Conservation (phyloP, 768 basidiomycete genomes). For the Hygrophorus pudorinus region DNA sequence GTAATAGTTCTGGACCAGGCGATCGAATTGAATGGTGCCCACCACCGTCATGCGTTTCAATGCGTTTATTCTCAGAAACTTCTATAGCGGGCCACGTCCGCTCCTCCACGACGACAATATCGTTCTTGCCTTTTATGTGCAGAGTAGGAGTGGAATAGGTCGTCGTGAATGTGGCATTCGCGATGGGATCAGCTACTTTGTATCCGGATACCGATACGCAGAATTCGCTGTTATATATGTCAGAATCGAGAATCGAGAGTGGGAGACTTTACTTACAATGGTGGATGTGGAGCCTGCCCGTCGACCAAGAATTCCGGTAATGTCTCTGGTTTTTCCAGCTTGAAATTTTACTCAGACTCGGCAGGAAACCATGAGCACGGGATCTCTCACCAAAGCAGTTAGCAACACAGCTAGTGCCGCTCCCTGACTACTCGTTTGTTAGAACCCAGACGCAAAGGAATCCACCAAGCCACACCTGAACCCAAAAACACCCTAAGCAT, state of each 20-base stretch:
- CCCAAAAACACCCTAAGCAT: conserved; percentile 60
- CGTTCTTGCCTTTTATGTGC: conserved; percentile 69
- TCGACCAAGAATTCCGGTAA: conserved; percentile 49
- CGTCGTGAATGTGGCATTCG: conserved; percentile 37
- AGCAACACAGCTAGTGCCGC: conserved; percentile 67
- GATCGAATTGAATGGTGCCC: conserved; percentile 12
- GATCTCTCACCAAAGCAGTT: conserved; percentile 48
- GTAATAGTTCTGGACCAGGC: background rate
- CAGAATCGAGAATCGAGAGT: background rate
- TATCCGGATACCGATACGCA: conserved; percentile 75
- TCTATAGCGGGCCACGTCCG: conserved; percentile 49
- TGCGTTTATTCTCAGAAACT: conserved; percentile 43
- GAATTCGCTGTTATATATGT: conserved; percentile 40
- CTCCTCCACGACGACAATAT: conserved; percentile 65
- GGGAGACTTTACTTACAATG: conserved; percentile 40
- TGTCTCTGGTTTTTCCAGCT: conserved; percentile 32
- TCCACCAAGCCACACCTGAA: conserved; percentile 44
- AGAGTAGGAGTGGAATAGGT: conserved; percentile 63
- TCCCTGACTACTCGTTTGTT: conserved; percentile 46
- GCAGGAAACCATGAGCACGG: background rate
- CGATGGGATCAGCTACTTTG: conserved; percentile 37
- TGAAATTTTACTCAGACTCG: background rate
- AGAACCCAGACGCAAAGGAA: background rate
- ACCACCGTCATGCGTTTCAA: conserved; percentile 80
- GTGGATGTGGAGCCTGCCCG: conserved; percentile 62